A percentile compares a stretch with the other conserved stretches of the same genome.
Evolutionary conservation across 371 early-diverging fungal species (phyloP).

Genomic region (Zopfochytrium polystomum): DNA sequence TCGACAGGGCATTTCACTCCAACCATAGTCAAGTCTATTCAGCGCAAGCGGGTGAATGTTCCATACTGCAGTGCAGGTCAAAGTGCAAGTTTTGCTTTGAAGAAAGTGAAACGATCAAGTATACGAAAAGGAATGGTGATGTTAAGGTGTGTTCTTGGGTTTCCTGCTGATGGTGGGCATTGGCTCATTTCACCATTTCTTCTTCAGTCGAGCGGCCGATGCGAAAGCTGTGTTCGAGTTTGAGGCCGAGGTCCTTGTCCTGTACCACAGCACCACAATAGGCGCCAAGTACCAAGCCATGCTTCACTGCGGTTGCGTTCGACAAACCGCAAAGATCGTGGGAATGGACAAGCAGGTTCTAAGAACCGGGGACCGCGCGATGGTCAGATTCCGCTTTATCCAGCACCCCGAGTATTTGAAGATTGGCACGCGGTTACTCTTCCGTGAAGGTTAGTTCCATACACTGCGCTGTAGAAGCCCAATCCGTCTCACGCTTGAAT

Average conservation of each 20-base stretch:
- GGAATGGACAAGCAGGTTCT: constrained; percentile 68
- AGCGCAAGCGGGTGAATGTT: constrained; percentile 79
- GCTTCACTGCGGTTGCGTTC: constrained; percentile 86
- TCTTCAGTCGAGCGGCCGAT: constrained; percentile 36
- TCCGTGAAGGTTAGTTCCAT: constrained; percentile 35
- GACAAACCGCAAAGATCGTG: constrained; percentile 85
- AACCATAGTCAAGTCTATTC: constrained; percentile 80
- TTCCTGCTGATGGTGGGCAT: too few species aligned
- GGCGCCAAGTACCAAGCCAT: constrained; percentile 87
- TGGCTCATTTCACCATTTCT: constrained; percentile 16
- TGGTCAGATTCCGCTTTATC: constrained; percentile 70
- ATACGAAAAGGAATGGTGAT: constrained; percentile 91
- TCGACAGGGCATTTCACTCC: constrained; percentile 70
- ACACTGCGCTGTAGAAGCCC: too few species aligned
- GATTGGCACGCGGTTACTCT: constrained; percentile 64
- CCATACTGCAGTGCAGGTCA: constrained; percentile 80
- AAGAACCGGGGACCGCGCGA: constrained; percentile 84
- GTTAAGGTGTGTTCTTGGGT: constrained; percentile 50
- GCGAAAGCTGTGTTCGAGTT: constrained; percentile 72
- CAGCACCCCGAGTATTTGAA: constrained; percentile 79
- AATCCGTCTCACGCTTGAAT: not conserved
- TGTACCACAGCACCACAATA: constrained; percentile 91
- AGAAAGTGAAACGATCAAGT: constrained; percentile 71
- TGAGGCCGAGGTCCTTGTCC: constrained; percentile 85
- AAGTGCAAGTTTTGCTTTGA: constrained; percentile 78